These are phyloP conservation scores for Zymoseptoria passerinii DNA, from an alignment of 2,329 filamentous ascomycete genomes.

Conservation along the genomic window DNA sequence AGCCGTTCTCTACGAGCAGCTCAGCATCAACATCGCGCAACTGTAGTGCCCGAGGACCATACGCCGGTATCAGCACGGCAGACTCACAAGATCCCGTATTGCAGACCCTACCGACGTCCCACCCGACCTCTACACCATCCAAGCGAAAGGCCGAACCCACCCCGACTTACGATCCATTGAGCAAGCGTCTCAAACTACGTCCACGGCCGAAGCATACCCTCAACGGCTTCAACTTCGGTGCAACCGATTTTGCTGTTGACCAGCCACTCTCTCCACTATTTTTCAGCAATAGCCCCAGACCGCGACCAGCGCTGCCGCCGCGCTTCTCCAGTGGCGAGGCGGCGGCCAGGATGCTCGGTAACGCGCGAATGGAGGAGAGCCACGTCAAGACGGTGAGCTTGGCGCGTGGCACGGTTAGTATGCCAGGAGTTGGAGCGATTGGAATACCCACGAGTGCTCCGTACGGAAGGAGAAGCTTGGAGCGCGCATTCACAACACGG, in stretches of 20 bases:
- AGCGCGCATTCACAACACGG: conserved; percentile 23
- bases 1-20: not conserved
- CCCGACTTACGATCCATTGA: conserved; percentile 10
- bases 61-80: conserved; percentile 4
- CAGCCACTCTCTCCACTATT: conserved; percentile 43
- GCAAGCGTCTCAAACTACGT: conserved; percentile 15
- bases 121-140: conserved; percentile 1
- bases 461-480: conserved; percentile 33
- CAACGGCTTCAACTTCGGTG: conserved; percentile 29
- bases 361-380: conserved; percentile 41
- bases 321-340: conserved; percentile 51
- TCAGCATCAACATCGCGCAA: not conserved
- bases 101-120: conserved; percentile 3
- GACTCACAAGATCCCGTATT: conserved; percentile 1
- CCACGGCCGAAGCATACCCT: conserved; percentile 17
- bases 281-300: conserved; percentile 41
- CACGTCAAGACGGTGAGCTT: conserved; percentile 46
- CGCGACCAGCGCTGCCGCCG: conserved; percentile 38
- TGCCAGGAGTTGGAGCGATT: conserved; percentile 8
- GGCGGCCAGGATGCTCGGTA: conserved; percentile 51
- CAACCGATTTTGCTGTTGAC: conserved; percentile 16
- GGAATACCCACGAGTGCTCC: conserved; percentile 18
- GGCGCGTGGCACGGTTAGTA: conserved; percentile 38
- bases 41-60: not conserved
- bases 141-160: conserved; percentile 12